These are phyloP conservation scores for Chlamydomonas incerta DNA, from an alignment of 139 green algal genomes.

Conservation along the genomic window DNA sequence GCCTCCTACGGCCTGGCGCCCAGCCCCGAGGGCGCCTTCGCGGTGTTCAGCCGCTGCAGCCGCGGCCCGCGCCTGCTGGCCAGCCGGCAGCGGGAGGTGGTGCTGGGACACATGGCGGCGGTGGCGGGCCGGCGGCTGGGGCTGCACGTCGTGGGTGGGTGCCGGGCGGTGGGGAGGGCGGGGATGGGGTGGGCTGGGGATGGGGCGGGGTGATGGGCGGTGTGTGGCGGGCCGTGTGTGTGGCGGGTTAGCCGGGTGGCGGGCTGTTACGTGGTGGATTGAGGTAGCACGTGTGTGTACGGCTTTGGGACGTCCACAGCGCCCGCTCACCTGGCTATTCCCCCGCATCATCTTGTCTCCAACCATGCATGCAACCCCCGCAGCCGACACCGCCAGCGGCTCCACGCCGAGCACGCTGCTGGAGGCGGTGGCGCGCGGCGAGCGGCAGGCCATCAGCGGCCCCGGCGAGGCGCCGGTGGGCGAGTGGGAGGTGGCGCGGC, in stretches of 20 bases:
- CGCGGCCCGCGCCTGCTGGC: constrained; percentile 30
- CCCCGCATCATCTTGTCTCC: neutral
- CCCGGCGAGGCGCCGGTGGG: constrained; percentile 16
- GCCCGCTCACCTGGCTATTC: neutral
- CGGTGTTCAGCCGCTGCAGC: constrained; percentile 26
- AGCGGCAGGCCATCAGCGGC: neutral
- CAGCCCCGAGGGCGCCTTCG: constrained; percentile 40
- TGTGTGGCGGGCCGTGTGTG: no score
- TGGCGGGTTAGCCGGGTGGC: no score
- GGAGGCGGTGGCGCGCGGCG: constrained; percentile 36
- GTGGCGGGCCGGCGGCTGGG: constrained; percentile 50
- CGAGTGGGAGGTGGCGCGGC: constrained; percentile 36
- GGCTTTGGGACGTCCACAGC: neutral
- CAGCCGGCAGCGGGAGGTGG: constrained; percentile 38
- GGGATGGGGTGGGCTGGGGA: neutral
- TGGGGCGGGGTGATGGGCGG: no score
- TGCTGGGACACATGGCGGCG: constrained; percentile 13
- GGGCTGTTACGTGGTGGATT: no score
- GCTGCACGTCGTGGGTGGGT: constrained; percentile 33
- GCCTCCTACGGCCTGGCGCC: constrained; percentile 13
- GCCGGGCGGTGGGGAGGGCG: neutral
- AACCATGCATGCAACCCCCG: neutral
- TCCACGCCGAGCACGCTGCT: constrained; percentile 21
- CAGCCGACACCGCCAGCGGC: constrained; percentile 27
- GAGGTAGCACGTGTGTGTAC: no score